phyloP scores from a whole-genome alignment of 768 basidiomycete genomes.

The Podaxis sp. region DNA sequence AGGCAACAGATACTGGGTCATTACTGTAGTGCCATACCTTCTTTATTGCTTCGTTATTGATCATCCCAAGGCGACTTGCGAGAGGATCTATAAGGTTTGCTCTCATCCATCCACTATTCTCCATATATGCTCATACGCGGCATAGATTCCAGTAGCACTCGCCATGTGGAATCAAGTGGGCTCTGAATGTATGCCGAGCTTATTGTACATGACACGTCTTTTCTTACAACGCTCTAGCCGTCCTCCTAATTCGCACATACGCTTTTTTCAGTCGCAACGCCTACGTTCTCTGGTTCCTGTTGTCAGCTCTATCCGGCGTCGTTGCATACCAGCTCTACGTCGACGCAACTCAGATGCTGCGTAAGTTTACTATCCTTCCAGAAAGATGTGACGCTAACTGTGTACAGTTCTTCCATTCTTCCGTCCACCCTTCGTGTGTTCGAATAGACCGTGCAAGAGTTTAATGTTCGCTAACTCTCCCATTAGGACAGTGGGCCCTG shows the following conservation, averaged over 20 bases:
- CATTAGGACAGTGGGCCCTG: conserved; percentile 61
- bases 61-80: conserved; percentile 62
- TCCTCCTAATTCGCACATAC: conserved; percentile 81
- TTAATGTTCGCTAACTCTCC: background rate
- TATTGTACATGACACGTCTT: conserved; percentile 14
- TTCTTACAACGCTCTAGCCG: conserved; percentile 43
- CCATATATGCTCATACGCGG: conserved; percentile 12
- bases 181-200: conserved; percentile 58
- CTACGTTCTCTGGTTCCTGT: conserved; percentile 62
- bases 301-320: conserved; percentile 68
- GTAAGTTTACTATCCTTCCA: conserved; percentile 38
- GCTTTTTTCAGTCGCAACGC: conserved; percentile 82
- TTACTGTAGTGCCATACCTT: conserved; percentile 75
- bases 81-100: conserved; percentile 67
- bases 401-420: conserved; percentile 62
- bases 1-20: conserved; percentile 72
- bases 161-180: conserved; percentile 90
- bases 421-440: conserved; percentile 58
- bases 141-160: conserved; percentile 74
- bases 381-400: conserved; percentile 10
- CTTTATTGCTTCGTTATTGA: conserved; percentile 75
- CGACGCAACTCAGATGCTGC: conserved; percentile 73
- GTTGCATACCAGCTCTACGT: conserved; percentile 83
- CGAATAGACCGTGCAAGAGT: background rate
- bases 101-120: conserved; percentile 1